Conservation (phyloP, 345 rosid species). For the Hevea brasiliensis region DNA sequence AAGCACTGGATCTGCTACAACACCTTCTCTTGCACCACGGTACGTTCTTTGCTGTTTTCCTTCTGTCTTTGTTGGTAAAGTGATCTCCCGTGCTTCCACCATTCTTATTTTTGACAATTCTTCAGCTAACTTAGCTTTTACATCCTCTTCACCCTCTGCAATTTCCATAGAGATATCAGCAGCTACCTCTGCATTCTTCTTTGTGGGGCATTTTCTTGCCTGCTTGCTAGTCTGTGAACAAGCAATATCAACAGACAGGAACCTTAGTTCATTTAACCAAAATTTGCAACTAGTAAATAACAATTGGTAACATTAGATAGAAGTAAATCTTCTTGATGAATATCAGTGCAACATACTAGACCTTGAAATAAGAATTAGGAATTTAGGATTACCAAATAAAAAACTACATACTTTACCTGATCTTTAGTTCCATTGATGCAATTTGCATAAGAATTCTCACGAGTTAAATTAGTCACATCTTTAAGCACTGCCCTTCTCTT, state of each 20-base stretch:
- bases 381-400: slow-evolving; percentile 6
- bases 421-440: slow-evolving; percentile 37
- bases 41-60: slow-evolving; percentile 28
- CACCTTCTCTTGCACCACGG: slow-evolving; percentile 23
- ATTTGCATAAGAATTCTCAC: slow-evolving; percentile 32
- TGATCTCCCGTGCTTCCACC: slow-evolving; percentile 45
- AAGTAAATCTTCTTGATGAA: slow-evolving; percentile 3
- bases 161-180: slow-evolving; percentile 35
- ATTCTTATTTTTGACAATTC: slow-evolving; percentile 73
- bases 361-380: neutral
- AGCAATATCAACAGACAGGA: slow-evolving; percentile 18
- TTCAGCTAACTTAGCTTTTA: slow-evolving; percentile 59
- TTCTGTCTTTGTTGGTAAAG: slow-evolving; percentile 30
- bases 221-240: slow-evolving; percentile 49
- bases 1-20: slow-evolving; percentile 25
- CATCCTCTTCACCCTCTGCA: slow-evolving; percentile 46
- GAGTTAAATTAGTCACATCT: slow-evolving; percentile 64
- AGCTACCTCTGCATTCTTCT: slow-evolving; percentile 35
- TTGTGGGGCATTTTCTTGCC: slow-evolving; percentile 33
- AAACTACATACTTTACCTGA: slow-evolving; percentile 44
- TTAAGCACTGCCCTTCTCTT: slow-evolving; percentile 79
- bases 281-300: slow-evolving; percentile 13
- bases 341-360: neutral
- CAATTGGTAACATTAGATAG: neutral
- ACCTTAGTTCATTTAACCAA: slow-evolving; percentile 2